phyloP scores from a whole-genome alignment of 371 early-diverging fungal species.

The Blyttiomyces sp. region DNA sequence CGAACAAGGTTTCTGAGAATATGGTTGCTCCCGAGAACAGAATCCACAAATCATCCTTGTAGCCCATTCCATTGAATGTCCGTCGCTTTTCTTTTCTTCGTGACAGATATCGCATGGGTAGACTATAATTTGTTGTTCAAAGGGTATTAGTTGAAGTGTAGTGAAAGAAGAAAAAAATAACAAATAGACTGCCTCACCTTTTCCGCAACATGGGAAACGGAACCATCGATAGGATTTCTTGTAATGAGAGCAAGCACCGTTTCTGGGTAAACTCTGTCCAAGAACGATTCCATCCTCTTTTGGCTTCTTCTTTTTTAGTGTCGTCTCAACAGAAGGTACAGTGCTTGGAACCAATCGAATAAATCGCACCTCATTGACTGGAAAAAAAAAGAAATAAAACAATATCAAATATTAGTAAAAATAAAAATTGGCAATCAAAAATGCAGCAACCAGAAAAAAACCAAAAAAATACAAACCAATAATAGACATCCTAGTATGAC shows the following conservation, averaged over 20 bases:
- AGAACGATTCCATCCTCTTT: conserved; percentile 54
- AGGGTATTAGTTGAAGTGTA: background rate
- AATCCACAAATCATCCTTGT: conserved; percentile 89
- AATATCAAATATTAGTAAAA: background rate
- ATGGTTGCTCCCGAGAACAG: too few relatives aligned
- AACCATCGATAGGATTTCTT: conserved; percentile 89
- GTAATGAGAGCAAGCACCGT: conserved; percentile 93
- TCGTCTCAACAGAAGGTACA: conserved; percentile 26
- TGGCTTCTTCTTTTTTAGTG: conserved; percentile 42
- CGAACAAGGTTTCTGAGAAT: too few relatives aligned
- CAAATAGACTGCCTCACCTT: conserved; percentile 10
- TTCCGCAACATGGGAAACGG: conserved; percentile 93
- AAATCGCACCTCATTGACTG: conserved; percentile 34
- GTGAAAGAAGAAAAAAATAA: background rate
- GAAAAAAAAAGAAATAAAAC: background rate
- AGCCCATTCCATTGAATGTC: conserved; percentile 68
- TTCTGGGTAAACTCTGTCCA: conserved; percentile 72
- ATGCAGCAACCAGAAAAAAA: background rate
- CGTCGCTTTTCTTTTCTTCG: conserved; percentile 62
- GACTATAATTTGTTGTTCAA: conserved; percentile 25
- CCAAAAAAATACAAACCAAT: background rate
- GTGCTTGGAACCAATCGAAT: background rate
- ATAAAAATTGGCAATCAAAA: background rate
- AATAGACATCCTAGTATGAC: conserved; percentile 24
- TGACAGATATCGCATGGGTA: conserved; percentile 96